Base-by-base conservation (phyloP, 2,329 filamentous ascomycete species). In the Fusarium sp. region DNA sequence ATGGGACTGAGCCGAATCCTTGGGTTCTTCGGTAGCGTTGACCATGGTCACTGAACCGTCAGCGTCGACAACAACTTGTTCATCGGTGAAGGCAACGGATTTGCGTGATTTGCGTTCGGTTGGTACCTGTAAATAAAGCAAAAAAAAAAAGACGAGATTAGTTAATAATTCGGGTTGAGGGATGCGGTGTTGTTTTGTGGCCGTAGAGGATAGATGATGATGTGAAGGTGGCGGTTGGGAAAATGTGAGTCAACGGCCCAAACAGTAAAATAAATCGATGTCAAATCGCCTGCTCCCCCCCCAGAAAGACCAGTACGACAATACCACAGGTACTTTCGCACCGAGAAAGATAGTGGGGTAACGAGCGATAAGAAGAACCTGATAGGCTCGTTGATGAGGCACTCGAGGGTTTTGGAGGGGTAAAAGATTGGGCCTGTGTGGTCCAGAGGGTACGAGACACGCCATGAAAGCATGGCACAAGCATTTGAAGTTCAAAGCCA, bases 21-120 rank as follows among this genome's bases (percentile, higher is more conserved):
- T 94, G 72, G 92, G 88, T 78, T 94, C 93, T 79, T 92, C 90
- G 77, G 89, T 87, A 75, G 91, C 89, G 82, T 93, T 90, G 81
- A 90, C 88, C 84, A 93, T 91, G 79, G 90, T 94, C 80, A 98
- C 90, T 81, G 92, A 90, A 78, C 95, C 95, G 87, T 97, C 93
- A 83, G 90, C 90, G 86, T 97, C 93, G 82, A 98, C 95, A 78
- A 97, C 91, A 75, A 93, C 89, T 78, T 94, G 90, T 79, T 94
- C 93, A 83, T 96, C 93, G 81, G 92, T 95, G 83, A 98, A 98
- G 74, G 94, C 92, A 79, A 98, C 95, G 50, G 94, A 97, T 86
- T 98, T 97, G 85, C 95, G 93, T 79, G 92, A 90, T 83, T 93
- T 94, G 80, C 89, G 88, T 78, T 91, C 88, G 76, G 81, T 59